Evolutionary conservation across 2,329 filamentous ascomycete genomes (phyloP), one percentile per base, ranked within the genome.

Genomic region (Aulographum hederae): DNA sequence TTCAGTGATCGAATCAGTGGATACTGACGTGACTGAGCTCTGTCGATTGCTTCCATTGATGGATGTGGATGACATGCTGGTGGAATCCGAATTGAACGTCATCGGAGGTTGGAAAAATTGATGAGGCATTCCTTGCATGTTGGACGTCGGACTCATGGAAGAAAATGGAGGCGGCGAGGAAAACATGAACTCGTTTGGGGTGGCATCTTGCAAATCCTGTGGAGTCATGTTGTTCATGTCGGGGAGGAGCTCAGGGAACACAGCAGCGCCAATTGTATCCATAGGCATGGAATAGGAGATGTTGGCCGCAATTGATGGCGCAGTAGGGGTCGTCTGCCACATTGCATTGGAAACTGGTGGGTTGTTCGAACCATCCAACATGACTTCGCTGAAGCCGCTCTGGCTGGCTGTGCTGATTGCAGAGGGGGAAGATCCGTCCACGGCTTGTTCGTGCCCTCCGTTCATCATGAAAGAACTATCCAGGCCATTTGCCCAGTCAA

Each of bases 381-480:
- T 84, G 37, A 84, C 73, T 50, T 95, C 89, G 54, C 81, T 91
- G 52, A 85, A 79, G 31, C 77, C 80, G 50, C 79, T 86, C 47
- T 91, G 85, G 54, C 85, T 95, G 36, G 80, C 81, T 27, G 81
- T 92, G 58, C 86, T 95, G 52, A 95, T 86, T 29, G 84, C 84
- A 6, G 89, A 95, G 12, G 89, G 89, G 11, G 89, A 95, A 8
- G 89, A 95, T 36, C 79, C 84, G 45, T 93, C 86, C 18, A 80
- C 82, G 41, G 74, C 77, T 43, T 93, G 84, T 45, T 77, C 78
- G 34, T 62, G 58, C n/a, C n/a, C n/a, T 34, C 67, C 69, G 43
- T 65, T 41, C 37, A 46, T 45, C 44, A 53, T 66, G 63, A 86
- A 70, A 28, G 78, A 71, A 45, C 76, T 71, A 39, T 89, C 81